phyloP scores from a whole-genome alignment of 768 basidiomycete species.

The Pleurotus djamor region DNA sequence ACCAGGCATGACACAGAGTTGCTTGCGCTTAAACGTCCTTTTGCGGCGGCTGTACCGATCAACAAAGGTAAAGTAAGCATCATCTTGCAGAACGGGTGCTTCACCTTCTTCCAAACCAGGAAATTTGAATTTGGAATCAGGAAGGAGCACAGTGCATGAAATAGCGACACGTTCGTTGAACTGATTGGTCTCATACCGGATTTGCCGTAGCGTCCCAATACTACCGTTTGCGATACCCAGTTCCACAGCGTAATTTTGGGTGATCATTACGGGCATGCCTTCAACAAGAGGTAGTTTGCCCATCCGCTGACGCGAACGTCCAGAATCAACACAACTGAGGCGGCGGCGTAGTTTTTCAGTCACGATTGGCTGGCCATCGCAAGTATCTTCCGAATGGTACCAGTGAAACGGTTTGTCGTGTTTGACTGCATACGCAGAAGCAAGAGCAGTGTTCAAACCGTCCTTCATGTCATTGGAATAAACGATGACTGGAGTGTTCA shows the following conservation, averaged over 20 bases:
- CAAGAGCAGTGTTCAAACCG: conserved; percentile 25
- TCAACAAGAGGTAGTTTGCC: conserved; percentile 19
- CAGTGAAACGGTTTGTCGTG: conserved; percentile 16
- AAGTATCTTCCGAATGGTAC: conserved; percentile 25
- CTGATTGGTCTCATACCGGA: conserved; percentile 14
- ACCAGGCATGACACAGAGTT: conserved; percentile 32
- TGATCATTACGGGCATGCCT: conserved; percentile 30
- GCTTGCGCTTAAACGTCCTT: conserved; percentile 21
- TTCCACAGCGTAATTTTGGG: conserved; percentile 26
- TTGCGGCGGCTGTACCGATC: conserved; percentile 11
- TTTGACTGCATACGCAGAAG: conserved; percentile 20
- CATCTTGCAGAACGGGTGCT: conserved; percentile 13
- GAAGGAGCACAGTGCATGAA: conserved; percentile 16
- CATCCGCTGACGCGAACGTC: conserved; percentile 23
- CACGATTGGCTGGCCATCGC: conserved; percentile 5
- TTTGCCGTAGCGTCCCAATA: conserved; percentile 12
- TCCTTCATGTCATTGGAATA: conserved; percentile 32
- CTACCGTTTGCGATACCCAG: conserved; percentile 27
- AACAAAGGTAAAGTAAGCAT: neutral
- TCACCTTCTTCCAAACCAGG: conserved; percentile 6
- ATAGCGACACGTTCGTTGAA: conserved; percentile 9
- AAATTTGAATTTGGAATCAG: neutral
- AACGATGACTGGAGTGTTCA: conserved; percentile 29
- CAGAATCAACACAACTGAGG: conserved; percentile 16
- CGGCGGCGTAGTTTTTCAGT: conserved; percentile 7